phyloP scores from a whole-genome alignment of 2,329 filamentous ascomycete genomes.

The Myrmaecium sp. region DNA sequence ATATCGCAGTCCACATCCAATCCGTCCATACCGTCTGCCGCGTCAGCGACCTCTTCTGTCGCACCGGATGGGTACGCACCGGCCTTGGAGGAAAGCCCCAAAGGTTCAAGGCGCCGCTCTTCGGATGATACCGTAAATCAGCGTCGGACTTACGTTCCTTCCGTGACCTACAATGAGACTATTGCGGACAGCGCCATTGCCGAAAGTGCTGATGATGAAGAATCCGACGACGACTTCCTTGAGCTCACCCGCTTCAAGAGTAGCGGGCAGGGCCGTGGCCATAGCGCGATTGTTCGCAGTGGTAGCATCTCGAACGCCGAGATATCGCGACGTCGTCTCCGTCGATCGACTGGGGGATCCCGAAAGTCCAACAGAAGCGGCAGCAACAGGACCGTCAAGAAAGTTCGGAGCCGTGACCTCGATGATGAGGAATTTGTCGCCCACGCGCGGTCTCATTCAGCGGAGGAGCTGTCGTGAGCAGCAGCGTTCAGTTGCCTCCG shows the following conservation, averaged over 20 bases:
- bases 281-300: conserved; percentile 8
- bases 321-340: conserved; percentile 13
- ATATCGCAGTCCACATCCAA: conserved; percentile 34
- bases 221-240: conserved; percentile 20
- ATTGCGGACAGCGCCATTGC: conserved; percentile 20
- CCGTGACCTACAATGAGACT: too few species aligned
- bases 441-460: too few species aligned
- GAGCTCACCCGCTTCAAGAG: conserved; percentile 17
- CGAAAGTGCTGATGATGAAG: conserved; percentile 24
- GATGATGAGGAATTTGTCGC: too few species aligned
- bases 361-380: conserved; percentile 26
- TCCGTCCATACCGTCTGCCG: conserved; percentile 33
- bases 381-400: conserved; percentile 34
- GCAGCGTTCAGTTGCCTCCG: too few species aligned
- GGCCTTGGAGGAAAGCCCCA: conserved; percentile 5
- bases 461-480: too few species aligned
- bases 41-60: conserved; percentile 29
- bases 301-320: conserved; percentile 21
- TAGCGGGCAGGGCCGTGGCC: too few species aligned
- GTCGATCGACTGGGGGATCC: conserved; percentile 12
- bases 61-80: conserved; percentile 17
- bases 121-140: too few species aligned
- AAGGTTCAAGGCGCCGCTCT: too few species aligned
- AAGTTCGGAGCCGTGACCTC: conserved; percentile 20
- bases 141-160: too few species aligned